Percentiles rank a stretch among this genome's conserved stretches.
Evolutionary conservation across 257 asterid genomes (phyloP).

Genomic region (Cruciata laevipes): DNA sequence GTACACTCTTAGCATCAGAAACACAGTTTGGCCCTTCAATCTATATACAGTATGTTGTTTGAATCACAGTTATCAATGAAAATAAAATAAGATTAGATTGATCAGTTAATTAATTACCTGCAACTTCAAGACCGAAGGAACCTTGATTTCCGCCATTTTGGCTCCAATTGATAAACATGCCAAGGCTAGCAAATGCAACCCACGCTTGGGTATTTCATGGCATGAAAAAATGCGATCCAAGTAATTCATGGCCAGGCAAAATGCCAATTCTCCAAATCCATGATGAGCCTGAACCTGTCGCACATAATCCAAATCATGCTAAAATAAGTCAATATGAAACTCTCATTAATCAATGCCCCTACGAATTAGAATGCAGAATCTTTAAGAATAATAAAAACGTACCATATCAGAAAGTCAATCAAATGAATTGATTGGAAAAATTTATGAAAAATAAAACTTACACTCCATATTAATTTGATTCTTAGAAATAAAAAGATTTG

Average conservation of each 20-base stretch:
- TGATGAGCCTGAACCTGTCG: conserved; percentile 30
- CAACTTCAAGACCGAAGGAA: conserved; percentile 44
- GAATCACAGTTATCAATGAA: background rate
- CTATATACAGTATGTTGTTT: conserved; percentile 22
- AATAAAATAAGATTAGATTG: background rate
- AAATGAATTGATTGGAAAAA: too few species aligned
- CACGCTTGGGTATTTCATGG: conserved; percentile 44
- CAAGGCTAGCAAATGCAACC: conserved; percentile 51
- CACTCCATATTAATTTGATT: too few species aligned
- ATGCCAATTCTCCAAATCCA: conserved; percentile 29
- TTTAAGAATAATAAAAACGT: background rate
- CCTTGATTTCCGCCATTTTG: conserved; percentile 58
- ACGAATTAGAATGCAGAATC: background rate
- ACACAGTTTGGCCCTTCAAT: conserved; percentile 48
- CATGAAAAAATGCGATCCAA: conserved; percentile 34
- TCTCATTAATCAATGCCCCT: background rate
- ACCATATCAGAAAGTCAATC: conserved; percentile 3
- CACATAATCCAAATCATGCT: background rate
- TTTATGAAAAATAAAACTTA: too few species aligned
- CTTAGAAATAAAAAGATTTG: too few species aligned
- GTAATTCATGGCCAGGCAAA: conserved; percentile 33
- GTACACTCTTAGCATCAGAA: conserved; percentile 53
- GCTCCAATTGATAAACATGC: conserved; percentile 70
- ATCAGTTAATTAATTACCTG: conserved; percentile 57
- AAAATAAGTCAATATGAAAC: background rate